Percentiles rank a stretch among this genome's conserved stretches.
Conservation (phyloP, 106 monocot genomes). For the Gastrodia elata region DNA sequence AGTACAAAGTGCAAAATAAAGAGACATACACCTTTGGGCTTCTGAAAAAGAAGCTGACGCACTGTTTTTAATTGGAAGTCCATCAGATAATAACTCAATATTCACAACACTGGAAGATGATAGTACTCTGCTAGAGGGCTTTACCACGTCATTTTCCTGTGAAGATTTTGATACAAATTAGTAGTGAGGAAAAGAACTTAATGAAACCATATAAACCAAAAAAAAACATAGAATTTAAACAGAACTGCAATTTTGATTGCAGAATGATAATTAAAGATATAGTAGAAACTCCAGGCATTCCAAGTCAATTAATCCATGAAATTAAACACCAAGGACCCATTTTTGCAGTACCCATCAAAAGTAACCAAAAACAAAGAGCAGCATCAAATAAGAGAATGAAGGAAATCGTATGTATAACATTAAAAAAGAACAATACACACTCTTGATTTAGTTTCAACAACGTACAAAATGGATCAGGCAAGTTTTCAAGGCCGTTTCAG, state of each 20-base stretch:
- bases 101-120: neutral
- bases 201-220: neutral
- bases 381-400: neutral
- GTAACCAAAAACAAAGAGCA: neutral
- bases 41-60: conserved; percentile 36
- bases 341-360: neutral
- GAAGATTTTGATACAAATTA: conserved; percentile 6
- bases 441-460: neutral
- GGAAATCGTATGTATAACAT: neutral
- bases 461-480: neutral
- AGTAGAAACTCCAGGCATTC: neutral
- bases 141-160: conserved; percentile 44
- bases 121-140: conserved; percentile 10
- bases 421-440: neutral
- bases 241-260: neutral
- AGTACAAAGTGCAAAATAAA: conserved; percentile 95
- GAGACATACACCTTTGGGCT: conserved; percentile 72
- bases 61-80: conserved; percentile 13
- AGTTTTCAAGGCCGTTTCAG: neutral
- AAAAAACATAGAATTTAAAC: neutral
- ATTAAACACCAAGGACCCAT: neutral
- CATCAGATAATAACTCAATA: conserved; percentile 22
- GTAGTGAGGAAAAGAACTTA: neutral
- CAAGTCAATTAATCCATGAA: neutral
- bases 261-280: neutral